Evolutionary conservation across 108 stramenopile species (phyloP).

Genomic region (Pelagomonas calceolata): DNA sequence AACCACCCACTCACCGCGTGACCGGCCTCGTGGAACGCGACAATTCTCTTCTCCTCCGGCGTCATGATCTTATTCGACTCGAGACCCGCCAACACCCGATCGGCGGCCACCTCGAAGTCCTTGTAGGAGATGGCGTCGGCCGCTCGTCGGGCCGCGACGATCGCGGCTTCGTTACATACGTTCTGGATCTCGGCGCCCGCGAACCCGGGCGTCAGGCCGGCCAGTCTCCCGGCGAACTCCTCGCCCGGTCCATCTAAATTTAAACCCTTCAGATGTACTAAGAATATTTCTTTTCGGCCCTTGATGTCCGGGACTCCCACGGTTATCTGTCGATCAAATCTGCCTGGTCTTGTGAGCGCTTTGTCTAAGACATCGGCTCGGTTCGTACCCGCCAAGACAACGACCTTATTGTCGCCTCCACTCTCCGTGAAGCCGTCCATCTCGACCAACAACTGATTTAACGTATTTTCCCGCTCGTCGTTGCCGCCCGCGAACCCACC

Average conservation of each 20-base stretch:
- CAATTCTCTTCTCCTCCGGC: conserved; percentile 67
- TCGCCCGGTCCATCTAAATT: conserved; percentile 55
- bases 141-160: conserved; percentile 79
- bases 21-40: conserved; percentile 96
- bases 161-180: conserved; percentile 95
- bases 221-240: conserved; percentile 65
- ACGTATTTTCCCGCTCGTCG: conserved; percentile 95
- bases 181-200: conserved; percentile 94
- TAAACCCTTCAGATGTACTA: conserved; percentile 73
- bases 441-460: conserved; percentile 95
- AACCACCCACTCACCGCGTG: conserved; percentile 90
- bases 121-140: conserved; percentile 64
- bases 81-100: conserved; percentile 90
- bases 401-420: conserved; percentile 78
- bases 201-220: conserved; percentile 84
- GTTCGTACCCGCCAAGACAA: conserved; percentile 91
- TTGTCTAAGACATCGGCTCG: conserved; percentile 79
- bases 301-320: conserved; percentile 83
- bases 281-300: conserved; percentile 82
- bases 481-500: conserved; percentile 74
- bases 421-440: conserved; percentile 89
- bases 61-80: conserved; percentile 85
- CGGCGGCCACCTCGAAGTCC: conserved; percentile 85
- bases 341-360: conserved; percentile 75
- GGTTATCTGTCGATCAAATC: conserved; percentile 85